These are phyloP conservation scores for Alternaria arborescens DNA, from an alignment of 2,329 filamentous ascomycete species.

Conservation along the genomic window DNA sequence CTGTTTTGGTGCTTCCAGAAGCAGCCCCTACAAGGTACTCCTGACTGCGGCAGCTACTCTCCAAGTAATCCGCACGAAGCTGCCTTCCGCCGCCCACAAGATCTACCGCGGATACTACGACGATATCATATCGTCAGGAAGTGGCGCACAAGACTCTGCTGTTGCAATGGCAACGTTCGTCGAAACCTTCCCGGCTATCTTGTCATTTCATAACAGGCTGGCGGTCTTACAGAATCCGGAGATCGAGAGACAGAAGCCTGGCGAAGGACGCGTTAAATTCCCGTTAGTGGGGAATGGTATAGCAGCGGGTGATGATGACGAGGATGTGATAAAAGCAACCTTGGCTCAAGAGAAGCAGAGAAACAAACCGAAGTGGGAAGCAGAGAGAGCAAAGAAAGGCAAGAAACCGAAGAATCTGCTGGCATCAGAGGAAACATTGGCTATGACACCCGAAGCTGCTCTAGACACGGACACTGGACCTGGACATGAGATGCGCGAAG, in stretches of 20 bases:
- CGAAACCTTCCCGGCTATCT: background rate
- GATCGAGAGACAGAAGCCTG: background rate
- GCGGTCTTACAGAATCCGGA: background rate
- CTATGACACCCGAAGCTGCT: background rate
- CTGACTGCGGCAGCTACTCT: background rate
- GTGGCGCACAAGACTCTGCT: background rate
- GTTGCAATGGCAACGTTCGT: background rate
- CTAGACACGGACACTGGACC: accelerated
- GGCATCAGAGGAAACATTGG: background rate
- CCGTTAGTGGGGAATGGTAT: background rate
- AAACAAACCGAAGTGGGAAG: background rate
- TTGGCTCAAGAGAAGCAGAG: background rate
- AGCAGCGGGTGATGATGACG: background rate
- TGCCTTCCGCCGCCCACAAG: background rate
- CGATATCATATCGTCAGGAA: background rate
- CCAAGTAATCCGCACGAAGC: background rate
- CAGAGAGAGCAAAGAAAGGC: background rate
- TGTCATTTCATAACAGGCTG: background rate
- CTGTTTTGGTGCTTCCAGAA: background rate
- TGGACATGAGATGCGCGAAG: no score
- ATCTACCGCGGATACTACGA: background rate
- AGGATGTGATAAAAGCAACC: background rate
- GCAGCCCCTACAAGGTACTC: background rate
- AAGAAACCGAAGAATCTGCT: background rate
- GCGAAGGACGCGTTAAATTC: background rate